Evolutionary conservation across 352 stramenopile species (phyloP).

Genomic region (Globisporangium solare): DNA sequence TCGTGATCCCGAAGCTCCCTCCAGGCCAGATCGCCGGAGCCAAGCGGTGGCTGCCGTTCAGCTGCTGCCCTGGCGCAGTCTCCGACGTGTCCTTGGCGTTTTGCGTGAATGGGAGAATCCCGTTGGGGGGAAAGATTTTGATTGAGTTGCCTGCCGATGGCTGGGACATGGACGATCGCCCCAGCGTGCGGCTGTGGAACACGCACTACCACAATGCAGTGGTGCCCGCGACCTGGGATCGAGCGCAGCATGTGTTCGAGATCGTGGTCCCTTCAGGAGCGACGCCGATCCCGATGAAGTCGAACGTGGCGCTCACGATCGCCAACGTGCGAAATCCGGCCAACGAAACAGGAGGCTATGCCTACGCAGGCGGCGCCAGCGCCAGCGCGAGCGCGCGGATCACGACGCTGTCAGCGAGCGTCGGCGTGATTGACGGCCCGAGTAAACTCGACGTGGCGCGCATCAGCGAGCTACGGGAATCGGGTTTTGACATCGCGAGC

Average conservation of each 20-base stretch:
- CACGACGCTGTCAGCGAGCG: slow-evolving; percentile 43
- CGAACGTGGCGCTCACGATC: slow-evolving; percentile 37
- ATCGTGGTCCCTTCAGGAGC: slow-evolving; percentile 23
- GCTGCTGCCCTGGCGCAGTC: slow-evolving; percentile 34
- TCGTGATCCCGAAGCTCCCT: slow-evolving; percentile 45
- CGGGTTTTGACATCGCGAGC: slow-evolving; percentile 42
- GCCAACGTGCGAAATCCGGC: slow-evolving; percentile 43
- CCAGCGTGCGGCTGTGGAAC: slow-evolving; percentile 36
- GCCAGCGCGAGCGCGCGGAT: slow-evolving; percentile 22
- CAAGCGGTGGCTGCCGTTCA: slow-evolving; percentile 57
- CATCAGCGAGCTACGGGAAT: slow-evolving; percentile 60
- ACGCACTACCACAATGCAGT: slow-evolving; percentile 24
- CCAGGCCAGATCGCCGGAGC: slow-evolving; percentile 38
- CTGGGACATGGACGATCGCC: slow-evolving; percentile 56
- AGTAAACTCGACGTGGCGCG: slow-evolving; percentile 46
- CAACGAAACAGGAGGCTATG: slow-evolving; percentile 30
- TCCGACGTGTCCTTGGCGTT: slow-evolving; percentile 63
- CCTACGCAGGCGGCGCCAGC: background rate
- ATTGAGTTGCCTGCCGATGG: slow-evolving; percentile 45
- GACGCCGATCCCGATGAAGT: slow-evolving; percentile 24
- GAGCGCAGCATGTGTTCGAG: slow-evolving; percentile 51
- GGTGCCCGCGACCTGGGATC: slow-evolving; percentile 33
- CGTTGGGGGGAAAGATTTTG: slow-evolving; percentile 33
- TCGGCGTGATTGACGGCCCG: slow-evolving; percentile 59
- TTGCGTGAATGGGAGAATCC: slow-evolving; percentile 31